These are phyloP conservation scores for Chamaecrista fasciculata DNA, from an alignment of 306 rosid genomes.

Conservation along the genomic window DNA sequence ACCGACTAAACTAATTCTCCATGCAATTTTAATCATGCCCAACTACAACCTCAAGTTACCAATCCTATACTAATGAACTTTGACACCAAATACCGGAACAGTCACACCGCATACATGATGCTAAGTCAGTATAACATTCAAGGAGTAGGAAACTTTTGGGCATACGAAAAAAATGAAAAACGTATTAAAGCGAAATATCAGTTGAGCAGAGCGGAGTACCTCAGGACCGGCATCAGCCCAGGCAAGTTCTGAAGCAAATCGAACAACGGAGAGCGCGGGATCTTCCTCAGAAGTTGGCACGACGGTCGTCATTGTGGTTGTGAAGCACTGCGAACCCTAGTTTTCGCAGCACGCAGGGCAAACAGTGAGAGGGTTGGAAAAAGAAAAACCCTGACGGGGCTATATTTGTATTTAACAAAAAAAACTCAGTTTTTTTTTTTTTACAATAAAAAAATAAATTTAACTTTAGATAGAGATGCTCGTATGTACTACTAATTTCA, in stretches of 20 bases:
- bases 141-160: not conserved
- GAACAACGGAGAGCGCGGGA: slow-evolving; percentile 73
- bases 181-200: not conserved
- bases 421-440: too few species aligned
- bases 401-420: too few species aligned
- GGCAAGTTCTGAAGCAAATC: slow-evolving; percentile 81
- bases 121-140: not conserved
- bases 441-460: too few species aligned
- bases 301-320: slow-evolving; percentile 68
- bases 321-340: slow-evolving; percentile 42
- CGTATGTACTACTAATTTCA: too few species aligned
- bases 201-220: slow-evolving; percentile 35
- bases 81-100: not conserved
- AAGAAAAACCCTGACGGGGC: slow-evolving; percentile 55
- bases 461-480: too few species aligned
- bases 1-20: not conserved
- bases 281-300: slow-evolving; percentile 91
- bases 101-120: not conserved
- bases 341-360: slow-evolving; percentile 29
- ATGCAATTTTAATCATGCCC: not conserved
- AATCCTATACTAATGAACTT: not conserved
- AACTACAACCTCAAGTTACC: not conserved
- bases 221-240: slow-evolving; percentile 96
- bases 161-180: not conserved
- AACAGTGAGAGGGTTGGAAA: not conserved